Conservation (phyloP, 352 stramenopile genomes). For the Phytopythium ostracodes region DNA sequence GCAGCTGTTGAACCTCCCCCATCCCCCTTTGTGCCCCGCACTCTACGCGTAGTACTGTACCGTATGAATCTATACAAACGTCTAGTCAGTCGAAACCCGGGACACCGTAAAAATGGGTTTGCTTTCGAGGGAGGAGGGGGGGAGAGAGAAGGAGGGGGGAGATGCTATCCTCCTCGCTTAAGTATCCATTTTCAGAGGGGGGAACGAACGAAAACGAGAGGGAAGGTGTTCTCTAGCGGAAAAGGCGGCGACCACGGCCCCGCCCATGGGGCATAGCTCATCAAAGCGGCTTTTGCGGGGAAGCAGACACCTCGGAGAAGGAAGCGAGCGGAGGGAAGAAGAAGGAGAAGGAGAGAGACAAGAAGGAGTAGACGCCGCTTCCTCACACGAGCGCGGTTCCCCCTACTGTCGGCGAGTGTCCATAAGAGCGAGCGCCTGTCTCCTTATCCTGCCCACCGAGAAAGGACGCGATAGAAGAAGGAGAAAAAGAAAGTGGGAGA, state of each 20-base stretch:
- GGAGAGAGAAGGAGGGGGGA: not conserved
- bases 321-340: conserved; percentile 14
- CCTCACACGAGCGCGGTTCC: not conserved
- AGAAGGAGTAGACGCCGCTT: not conserved
- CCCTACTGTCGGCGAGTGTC: not conserved
- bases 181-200: conserved; percentile 8
- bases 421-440: not conserved
- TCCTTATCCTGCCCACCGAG: not conserved
- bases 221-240: conserved; percentile 6
- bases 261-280: not conserved
- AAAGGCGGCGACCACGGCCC: not conserved
- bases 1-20: conserved; percentile 9
- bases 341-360: not conserved
- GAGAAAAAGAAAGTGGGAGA: not conserved
- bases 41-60: not conserved
- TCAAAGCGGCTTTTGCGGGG: conserved; percentile 38
- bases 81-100: not conserved
- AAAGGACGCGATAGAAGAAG: not conserved
- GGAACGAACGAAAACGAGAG: conserved; percentile 9
- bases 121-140: conserved; percentile 2
- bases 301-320: conserved; percentile 4
- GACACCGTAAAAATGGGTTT: conserved; percentile 5
- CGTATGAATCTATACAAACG: not conserved
- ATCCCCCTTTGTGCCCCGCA: not conserved
- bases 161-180: not conserved